Evolutionary conservation across 345 rosid genomes (phyloP).

Genomic region (Rhodamnia argentea): DNA sequence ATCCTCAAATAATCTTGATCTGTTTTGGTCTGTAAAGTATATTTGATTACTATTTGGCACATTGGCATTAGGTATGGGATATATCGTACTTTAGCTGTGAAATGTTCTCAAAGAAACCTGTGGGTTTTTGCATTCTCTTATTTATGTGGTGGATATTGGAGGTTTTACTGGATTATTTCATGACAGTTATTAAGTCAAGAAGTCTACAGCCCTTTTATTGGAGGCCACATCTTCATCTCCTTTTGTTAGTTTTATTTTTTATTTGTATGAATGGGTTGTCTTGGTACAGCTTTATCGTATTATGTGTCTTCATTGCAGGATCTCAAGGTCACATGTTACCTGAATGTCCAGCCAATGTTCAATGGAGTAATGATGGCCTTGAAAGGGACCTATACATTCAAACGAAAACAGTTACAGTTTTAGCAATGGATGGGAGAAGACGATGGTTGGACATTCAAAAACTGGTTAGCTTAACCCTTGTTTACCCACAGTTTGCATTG

Average conservation of each 20-base stretch:
- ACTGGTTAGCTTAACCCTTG: slow-evolving; percentile 41
- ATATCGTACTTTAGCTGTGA: background rate
- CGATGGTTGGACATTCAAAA: slow-evolving; percentile 90
- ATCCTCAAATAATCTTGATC: background rate
- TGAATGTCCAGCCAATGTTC: slow-evolving; percentile 44
- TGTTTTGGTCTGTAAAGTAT: background rate
- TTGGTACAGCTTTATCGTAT: background rate
- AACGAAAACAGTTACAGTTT: slow-evolving; percentile 72
- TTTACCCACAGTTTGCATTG: background rate
- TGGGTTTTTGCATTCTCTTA: background rate
- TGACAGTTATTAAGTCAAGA: background rate
- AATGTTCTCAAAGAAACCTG: background rate
- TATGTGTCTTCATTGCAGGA: slow-evolving; percentile 18
- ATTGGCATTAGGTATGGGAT: background rate
- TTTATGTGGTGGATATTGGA: background rate
- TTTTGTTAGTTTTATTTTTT: background rate
- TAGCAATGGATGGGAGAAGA: slow-evolving; percentile 99
- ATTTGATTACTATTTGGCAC: background rate
- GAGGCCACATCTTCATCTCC: background rate
- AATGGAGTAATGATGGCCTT: slow-evolving; percentile 82
- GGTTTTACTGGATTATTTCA: background rate
- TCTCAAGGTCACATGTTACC: slow-evolving; percentile 33
- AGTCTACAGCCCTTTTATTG: background rate
- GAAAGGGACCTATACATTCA: slow-evolving; percentile 87
- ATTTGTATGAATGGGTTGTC: background rate